phyloP scores from a whole-genome alignment of 2,329 filamentous ascomycete genomes.

The Ascomycota sp. region DNA sequence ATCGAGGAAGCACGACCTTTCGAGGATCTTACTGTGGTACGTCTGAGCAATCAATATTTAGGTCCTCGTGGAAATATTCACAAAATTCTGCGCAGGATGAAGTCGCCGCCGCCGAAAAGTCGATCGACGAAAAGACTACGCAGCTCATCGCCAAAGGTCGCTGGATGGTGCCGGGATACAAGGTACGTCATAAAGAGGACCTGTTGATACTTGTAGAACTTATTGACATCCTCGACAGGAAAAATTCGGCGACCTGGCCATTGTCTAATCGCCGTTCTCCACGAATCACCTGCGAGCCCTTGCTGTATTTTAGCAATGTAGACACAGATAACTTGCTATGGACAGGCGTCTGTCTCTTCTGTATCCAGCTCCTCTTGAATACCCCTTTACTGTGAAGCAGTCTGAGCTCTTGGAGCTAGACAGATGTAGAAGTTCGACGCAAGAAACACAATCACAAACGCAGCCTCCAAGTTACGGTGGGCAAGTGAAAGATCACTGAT shows the following conservation, averaged over 20 bases:
- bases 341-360: constrained; percentile 13
- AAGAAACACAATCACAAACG: too few relatives aligned
- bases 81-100: constrained; percentile 45
- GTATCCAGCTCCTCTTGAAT: constrained; percentile 8
- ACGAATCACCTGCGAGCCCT: constrained; percentile 21
- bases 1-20: constrained; percentile 91
- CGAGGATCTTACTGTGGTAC: constrained; percentile 89
- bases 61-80: constrained; percentile 2
- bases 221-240: constrained; percentile 44
- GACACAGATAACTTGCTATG: constrained; percentile 26
- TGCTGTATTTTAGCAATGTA: constrained; percentile 51
- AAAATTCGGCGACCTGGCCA: constrained; percentile 93
- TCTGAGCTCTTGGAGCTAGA: background rate
- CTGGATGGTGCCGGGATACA: constrained; percentile 97
- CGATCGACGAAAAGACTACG: constrained; percentile 90
- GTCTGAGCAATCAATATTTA: constrained; percentile 18
- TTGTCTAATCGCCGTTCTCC: constrained; percentile 45
- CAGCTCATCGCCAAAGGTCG: constrained; percentile 92
- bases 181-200: constrained; percentile 36
- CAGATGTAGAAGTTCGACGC: too few relatives aligned
- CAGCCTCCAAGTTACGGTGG: too few relatives aligned
- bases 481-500: too few relatives aligned
- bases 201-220: background rate
- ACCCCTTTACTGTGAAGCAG: background rate
- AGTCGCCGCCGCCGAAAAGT: constrained; percentile 76